These are phyloP conservation scores for Gliomastix tumulicola DNA, from an alignment of 2,329 filamentous ascomycete genomes.

Conservation along the genomic window DNA sequence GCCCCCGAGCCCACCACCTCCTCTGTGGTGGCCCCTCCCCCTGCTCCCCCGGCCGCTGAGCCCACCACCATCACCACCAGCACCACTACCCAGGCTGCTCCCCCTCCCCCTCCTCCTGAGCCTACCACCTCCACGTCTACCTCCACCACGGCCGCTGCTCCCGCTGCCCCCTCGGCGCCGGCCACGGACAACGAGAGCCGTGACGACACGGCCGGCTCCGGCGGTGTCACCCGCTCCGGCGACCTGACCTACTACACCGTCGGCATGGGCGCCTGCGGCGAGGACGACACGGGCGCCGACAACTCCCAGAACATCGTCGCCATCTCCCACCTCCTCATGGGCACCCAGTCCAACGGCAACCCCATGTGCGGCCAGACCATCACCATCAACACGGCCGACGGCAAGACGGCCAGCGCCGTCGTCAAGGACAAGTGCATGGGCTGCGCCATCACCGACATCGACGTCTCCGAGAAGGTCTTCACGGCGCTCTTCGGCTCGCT, in stretches of 20 bases:
- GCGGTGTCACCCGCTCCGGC: slow-evolving; percentile 35
- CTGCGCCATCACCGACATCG: slow-evolving; percentile 50
- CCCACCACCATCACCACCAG: slow-evolving; percentile 11
- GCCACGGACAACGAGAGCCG: background rate
- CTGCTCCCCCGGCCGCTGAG: no score
- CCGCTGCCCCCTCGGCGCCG: background rate
- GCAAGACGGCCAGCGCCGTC: slow-evolving; percentile 48
- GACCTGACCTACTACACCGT: slow-evolving; percentile 70
- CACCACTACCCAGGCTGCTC: slow-evolving; percentile 10
- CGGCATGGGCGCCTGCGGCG: slow-evolving; percentile 63
- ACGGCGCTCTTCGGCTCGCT: slow-evolving; percentile 36
- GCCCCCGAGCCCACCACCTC: slow-evolving; percentile 8
- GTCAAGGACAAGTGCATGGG: slow-evolving; percentile 73
- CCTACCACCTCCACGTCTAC: background rate
- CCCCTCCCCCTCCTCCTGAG: slow-evolving; percentile 2
- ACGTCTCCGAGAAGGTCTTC: slow-evolving; percentile 53
- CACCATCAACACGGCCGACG: slow-evolving; percentile 51
- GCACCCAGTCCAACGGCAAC: slow-evolving; percentile 56
- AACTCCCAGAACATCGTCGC: slow-evolving; percentile 57
- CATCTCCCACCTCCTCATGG: slow-evolving; percentile 59
- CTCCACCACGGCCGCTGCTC: background rate
- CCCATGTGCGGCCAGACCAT: slow-evolving; percentile 64
- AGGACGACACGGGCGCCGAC: slow-evolving; percentile 50
- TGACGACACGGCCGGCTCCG: slow-evolving; percentile 4
- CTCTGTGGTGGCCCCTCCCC: no score